phyloP scores from a whole-genome alignment of 192 early-diverging fungal species.

The Coemansia sp. region DNA sequence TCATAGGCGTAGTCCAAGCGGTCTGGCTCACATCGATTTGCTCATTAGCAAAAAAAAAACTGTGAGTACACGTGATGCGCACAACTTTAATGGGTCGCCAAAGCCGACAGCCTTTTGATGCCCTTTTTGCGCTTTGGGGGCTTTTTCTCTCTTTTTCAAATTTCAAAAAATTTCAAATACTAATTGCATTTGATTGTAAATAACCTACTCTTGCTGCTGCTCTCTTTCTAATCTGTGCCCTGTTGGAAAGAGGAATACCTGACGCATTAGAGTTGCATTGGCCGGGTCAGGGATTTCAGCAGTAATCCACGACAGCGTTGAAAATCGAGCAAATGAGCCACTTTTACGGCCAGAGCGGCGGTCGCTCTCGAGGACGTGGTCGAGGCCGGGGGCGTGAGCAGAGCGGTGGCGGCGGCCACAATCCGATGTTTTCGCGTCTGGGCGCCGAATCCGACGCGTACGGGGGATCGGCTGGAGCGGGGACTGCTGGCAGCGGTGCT shows the following conservation, averaged over 20 bases:
- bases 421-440: constrained; percentile 35
- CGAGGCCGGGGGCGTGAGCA: constrained; percentile 27
- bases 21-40: neutral
- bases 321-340: constrained; percentile 14
- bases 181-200: neutral
- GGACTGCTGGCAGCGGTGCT: neutral
- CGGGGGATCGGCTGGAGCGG: neutral
- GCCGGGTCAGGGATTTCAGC: too few species aligned
- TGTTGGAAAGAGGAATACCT: too few species aligned
- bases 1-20: neutral
- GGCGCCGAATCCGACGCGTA: constrained; percentile 1
- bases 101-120: neutral
- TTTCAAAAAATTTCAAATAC: too few species aligned
- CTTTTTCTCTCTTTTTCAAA: neutral
- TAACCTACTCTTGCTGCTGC: too few species aligned
- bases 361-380: constrained; percentile 33
- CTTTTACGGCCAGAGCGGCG: constrained; percentile 11
- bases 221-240: too few species aligned
- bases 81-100: neutral
- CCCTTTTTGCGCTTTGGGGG: neutral
- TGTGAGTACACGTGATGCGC: neutral
- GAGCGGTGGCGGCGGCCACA: constrained; percentile 17
- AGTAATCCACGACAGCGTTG: neutral
- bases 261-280: too few species aligned
- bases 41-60: neutral